These are phyloP conservation scores for Talaromyces albobiverticillius DNA, from an alignment of 2,329 filamentous ascomycete species.

Conservation along the genomic window DNA sequence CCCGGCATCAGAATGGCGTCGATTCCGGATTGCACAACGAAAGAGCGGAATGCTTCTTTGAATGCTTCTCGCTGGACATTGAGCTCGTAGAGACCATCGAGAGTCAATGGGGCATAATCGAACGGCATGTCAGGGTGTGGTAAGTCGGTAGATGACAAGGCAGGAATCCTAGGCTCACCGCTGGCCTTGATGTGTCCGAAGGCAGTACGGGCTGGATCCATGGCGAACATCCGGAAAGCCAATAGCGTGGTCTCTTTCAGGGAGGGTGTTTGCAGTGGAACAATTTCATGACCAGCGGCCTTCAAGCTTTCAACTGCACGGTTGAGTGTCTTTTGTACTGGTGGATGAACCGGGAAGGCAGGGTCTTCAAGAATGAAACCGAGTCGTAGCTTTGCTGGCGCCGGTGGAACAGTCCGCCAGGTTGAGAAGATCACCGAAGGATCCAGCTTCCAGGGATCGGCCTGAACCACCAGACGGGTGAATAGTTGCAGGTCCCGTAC, in stretches of 20 bases:
- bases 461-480: not conserved
- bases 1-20: constrained; percentile 4
- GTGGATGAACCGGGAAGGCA: constrained; percentile 59
- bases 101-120: not conserved
- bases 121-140: not conserved
- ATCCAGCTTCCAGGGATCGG: not conserved
- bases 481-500: not conserved
- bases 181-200: not conserved
- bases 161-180: not conserved
- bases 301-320: constrained; percentile 33
- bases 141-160: not conserved
- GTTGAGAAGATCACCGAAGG: not conserved
- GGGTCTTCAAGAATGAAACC: constrained; percentile 59
- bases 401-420: not conserved
- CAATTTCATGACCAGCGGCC: not conserved
- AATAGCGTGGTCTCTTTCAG: not conserved
- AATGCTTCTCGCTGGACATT: not conserved
- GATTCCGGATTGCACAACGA: not conserved
- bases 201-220: not conserved
- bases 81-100: not conserved
- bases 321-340: constrained; percentile 55
- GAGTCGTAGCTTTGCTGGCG: constrained; percentile 47
- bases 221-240: not conserved
- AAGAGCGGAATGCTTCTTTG: not conserved
- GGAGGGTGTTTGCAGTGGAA: not conserved